A percentile compares a stretch with the other conserved stretches of the same genome.
Conservation (phyloP, 805 yeast genomes). For the Monosporozyma solicola region DNA sequence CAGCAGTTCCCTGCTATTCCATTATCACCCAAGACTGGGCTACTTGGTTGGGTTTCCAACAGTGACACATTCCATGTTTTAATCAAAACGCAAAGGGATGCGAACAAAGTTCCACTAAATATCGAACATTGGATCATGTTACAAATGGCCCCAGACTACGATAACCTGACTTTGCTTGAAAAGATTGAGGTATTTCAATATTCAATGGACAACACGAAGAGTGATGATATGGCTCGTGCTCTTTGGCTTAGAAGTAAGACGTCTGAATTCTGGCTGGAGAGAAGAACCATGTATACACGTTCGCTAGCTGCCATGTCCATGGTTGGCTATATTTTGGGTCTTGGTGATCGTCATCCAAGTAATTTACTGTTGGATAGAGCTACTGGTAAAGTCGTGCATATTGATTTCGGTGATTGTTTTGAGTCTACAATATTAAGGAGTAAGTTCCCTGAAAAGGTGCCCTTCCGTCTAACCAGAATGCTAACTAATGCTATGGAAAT, state of each 20-base stretch:
- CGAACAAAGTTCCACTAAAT: constrained; percentile 78
- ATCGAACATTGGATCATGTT: constrained; percentile 93
- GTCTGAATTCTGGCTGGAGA: constrained; percentile 95
- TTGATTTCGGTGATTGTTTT: constrained; percentile 98
- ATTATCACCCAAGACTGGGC: constrained; percentile 91
- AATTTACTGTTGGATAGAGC: constrained; percentile 89
- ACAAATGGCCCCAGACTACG: constrained; percentile 96
- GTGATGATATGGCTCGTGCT: constrained; percentile 92
- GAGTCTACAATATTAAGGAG: constrained; percentile 96
- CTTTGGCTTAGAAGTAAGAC: constrained; percentile 94
- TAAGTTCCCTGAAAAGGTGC: constrained; percentile 96
- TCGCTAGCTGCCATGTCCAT: constrained; percentile 97
- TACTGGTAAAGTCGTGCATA: constrained; percentile 93
- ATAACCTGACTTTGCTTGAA: constrained; percentile 75
- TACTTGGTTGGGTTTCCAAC: constrained; percentile 95
- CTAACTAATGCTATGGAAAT: constrained; percentile 98
- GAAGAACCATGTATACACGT: constrained; percentile 92
- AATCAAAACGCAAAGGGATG: constrained; percentile 86
- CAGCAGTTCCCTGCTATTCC: constrained; percentile 93
- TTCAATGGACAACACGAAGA: constrained; percentile 89
- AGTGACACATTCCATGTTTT: constrained; percentile 93
- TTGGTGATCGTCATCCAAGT: constrained; percentile 97
- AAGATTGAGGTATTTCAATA: constrained; percentile 95
- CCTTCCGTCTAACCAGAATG: constrained; percentile 95
- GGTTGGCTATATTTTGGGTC: constrained; percentile 94